Percentiles rank a stretch among this genome's conserved stretches.
phyloP scores from a whole-genome alignment of 768 basidiomycete species.

The Phaeotremella fagi region DNA sequence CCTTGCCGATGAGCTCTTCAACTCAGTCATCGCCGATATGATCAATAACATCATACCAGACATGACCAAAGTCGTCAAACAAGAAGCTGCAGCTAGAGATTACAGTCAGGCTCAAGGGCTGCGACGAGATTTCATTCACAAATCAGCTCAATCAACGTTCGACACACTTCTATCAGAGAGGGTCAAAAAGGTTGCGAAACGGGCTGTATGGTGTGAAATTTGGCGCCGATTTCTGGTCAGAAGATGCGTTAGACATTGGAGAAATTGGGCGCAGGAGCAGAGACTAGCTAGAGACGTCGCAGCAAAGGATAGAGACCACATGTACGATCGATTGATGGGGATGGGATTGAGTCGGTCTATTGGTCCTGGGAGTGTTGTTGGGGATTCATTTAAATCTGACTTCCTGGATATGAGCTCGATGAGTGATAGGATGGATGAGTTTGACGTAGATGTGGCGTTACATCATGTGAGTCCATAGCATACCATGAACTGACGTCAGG shows the following conservation, averaged over 20 bases:
- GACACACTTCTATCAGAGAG: conserved; percentile 13
- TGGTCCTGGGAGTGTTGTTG: conserved; percentile 10
- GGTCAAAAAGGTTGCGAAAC: conserved; percentile 1
- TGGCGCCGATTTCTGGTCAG: conserved; percentile 7
- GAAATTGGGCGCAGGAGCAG: conserved; percentile 19
- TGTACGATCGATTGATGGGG: conserved; percentile 14
- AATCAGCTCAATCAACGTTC: conserved; percentile 8
- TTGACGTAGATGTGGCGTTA: conserved; percentile 27
- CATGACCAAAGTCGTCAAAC: conserved; percentile 12
- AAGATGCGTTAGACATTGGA: conserved; percentile 13
- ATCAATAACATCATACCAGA: conserved; percentile 14
- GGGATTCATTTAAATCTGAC: conserved; percentile 3
- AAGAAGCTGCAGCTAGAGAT: conserved; percentile 15
- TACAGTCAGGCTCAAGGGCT: conserved; percentile 10
- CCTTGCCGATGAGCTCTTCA: conserved; percentile 12
- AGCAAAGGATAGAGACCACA: conserved; percentile 8
- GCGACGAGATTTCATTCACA: conserved; percentile 15
- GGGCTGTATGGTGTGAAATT: conserved; percentile 15
- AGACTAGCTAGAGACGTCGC: conserved; percentile 14
- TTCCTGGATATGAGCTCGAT: conserved; percentile 49
- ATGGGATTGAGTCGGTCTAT: conserved; percentile 22
- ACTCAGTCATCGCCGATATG: conserved; percentile 17
- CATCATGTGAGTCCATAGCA: conserved; percentile 17
- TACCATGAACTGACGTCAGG: conserved; percentile 8
- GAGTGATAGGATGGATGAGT: conserved; percentile 20